These are phyloP conservation scores for Cladosporium sphaerospermum DNA, from an alignment of 2,329 filamentous ascomycete genomes.

Conservation along the genomic window DNA sequence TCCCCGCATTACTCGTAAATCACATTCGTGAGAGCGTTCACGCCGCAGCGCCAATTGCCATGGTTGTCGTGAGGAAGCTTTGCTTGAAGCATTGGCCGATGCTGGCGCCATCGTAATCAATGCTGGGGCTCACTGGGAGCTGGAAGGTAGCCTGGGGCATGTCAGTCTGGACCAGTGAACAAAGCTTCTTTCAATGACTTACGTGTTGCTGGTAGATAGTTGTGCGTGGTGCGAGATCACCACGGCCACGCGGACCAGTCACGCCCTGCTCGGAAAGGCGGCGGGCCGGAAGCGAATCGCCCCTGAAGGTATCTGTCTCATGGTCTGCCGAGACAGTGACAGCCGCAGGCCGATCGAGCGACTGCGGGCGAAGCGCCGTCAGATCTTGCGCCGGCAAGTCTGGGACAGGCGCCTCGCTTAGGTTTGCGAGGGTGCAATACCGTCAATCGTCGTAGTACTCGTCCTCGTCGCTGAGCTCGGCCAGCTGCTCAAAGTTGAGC, in stretches of 20 bases:
- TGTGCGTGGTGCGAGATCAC: constrained; percentile 2
- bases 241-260: constrained; percentile 7
- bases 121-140: background rate
- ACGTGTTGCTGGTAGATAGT: background rate
- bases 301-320: constrained; percentile 10
- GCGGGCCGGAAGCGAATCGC: constrained; percentile 1
- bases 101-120: background rate
- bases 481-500: constrained; percentile 99
- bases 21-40: constrained; percentile 7
- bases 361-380: constrained; percentile 44
- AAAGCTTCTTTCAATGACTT: background rate
- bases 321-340: constrained; percentile 22
- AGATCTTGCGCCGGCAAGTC: constrained; percentile 44
- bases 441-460: constrained; percentile 88
- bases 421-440: constrained; percentile 54
- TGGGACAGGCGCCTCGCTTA: constrained; percentile 77
- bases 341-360: constrained; percentile 20
- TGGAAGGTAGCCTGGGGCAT: background rate
- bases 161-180: background rate
- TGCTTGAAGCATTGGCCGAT: background rate
- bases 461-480: constrained; percentile 70
- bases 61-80: background rate
- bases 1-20: constrained; percentile 10
- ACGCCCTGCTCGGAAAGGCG: constrained; percentile 11
- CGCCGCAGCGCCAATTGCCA: constrained; percentile 3